Evolutionary conservation across 306 rosid genomes (phyloP).

Genomic region (Rosa persica): DNA sequence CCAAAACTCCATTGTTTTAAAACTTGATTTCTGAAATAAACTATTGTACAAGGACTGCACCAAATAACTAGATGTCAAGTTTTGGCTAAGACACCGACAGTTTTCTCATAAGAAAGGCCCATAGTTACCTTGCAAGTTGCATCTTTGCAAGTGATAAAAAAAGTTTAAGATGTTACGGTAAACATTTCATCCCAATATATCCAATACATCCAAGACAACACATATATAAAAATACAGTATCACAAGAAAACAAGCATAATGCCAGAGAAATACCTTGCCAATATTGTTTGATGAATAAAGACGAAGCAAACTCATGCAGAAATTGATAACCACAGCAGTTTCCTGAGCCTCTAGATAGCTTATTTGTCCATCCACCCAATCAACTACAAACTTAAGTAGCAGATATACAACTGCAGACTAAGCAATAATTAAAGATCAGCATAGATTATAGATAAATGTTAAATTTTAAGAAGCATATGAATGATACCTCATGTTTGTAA

Average conservation of each 20-base stretch:
- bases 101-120: background rate
- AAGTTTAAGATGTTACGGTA: background rate
- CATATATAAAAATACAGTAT: background rate
- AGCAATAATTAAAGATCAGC: constrained; percentile 35
- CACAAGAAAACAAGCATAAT: background rate
- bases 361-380: constrained; percentile 97
- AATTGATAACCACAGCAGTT: constrained; percentile 68
- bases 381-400: constrained; percentile 89
- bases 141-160: background rate
- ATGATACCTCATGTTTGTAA: constrained; percentile 85
- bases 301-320: constrained; percentile 91
- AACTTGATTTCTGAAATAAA: background rate
- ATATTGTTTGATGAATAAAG: constrained; percentile 88
- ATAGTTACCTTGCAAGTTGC: background rate
- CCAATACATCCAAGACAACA: background rate
- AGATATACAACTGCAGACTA: constrained; percentile 95
- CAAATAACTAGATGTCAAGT: background rate
- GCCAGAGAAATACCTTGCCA: constrained; percentile 69
- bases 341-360: constrained; percentile 78
- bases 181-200: background rate
- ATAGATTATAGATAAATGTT: constrained; percentile 19
- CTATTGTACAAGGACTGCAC: background rate
- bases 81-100: background rate
- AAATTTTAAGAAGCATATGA: background rate
- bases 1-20: background rate